Percentiles rank a stretch among this genome's conserved stretches.
These are phyloP conservation scores for Casuarina glauca DNA, from an alignment of 306 rosid species.

Conservation along the genomic window DNA sequence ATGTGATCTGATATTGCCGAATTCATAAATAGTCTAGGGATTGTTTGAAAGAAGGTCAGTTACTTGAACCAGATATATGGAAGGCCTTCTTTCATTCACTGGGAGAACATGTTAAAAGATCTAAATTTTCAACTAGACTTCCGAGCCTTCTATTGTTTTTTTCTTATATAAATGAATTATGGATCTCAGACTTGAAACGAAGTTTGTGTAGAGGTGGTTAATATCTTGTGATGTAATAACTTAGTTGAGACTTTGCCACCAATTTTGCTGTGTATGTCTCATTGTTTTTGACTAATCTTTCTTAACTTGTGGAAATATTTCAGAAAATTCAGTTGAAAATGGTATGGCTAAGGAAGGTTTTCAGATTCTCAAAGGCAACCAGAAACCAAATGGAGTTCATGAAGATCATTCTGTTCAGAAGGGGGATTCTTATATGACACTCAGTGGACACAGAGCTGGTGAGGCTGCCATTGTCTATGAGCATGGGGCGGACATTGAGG, in stretches of 20 bases:
- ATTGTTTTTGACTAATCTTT: neutral
- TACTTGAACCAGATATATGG: neutral
- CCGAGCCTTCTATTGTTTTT: neutral
- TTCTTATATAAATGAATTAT: neutral
- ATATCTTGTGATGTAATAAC: neutral
- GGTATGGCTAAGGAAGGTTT: constrained; percentile 47
- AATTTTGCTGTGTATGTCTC: neutral
- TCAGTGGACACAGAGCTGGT: constrained; percentile 93
- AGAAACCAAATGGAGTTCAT: constrained; percentile 52
- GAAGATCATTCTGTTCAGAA: constrained; percentile 66
- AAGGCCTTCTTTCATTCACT: neutral
- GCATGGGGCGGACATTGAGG: constrained; percentile 95
- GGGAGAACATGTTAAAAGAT: neutral
- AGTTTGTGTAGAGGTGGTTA: neutral
- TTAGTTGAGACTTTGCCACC: neutral
- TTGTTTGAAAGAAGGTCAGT: neutral
- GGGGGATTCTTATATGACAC: constrained; percentile 65
- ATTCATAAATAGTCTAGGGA: neutral
- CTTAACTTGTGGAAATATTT: constrained; percentile 11
- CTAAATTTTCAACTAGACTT: neutral
- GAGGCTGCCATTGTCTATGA: constrained; percentile 98
- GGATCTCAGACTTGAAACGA: neutral
- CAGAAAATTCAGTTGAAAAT: constrained; percentile 51
- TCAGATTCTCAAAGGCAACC: constrained; percentile 46
- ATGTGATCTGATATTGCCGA: neutral